Evolutionary conservation across 2,329 filamentous ascomycete species (phyloP).

Genomic region (Coleophoma crateriformis): DNA sequence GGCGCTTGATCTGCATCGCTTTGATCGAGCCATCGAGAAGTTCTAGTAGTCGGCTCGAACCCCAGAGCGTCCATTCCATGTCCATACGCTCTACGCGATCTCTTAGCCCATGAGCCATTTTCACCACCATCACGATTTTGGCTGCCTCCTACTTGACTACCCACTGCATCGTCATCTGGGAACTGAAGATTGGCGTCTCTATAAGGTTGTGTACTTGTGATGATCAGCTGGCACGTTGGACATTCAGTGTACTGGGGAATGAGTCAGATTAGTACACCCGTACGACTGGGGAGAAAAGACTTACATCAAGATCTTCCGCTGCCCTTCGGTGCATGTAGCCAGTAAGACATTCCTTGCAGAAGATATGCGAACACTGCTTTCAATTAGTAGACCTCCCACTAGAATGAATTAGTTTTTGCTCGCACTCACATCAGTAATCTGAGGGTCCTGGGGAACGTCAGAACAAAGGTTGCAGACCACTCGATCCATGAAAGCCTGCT

Average conservation of each 20-base stretch:
- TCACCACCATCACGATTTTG: neutral
- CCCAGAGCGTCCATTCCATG: constrained; percentile 18
- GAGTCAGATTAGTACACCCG: neutral
- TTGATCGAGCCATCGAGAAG: constrained; percentile 16
- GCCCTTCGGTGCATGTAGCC: constrained; percentile 19
- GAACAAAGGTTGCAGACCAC: constrained; percentile 37
- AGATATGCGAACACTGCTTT: constrained; percentile 46
- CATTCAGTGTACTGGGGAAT: constrained; percentile 9
- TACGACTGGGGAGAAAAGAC: neutral
- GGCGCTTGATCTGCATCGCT: constrained; percentile 16
- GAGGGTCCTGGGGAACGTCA: constrained; percentile 29
- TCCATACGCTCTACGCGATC: constrained; percentile 3
- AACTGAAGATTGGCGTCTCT: constrained; percentile 3
- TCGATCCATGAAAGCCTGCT: constrained; percentile 25
- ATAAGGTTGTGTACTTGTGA: constrained; percentile 2
- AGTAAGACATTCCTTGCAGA: constrained; percentile 43
- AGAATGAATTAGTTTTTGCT: no score
- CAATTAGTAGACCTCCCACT: neutral
- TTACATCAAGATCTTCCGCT: constrained; percentile 21
- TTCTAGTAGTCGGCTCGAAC: constrained; percentile 16
- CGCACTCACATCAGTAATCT: constrained; percentile 31
- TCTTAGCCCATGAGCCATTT: neutral
- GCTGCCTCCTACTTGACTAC: neutral
- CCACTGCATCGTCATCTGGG: constrained; percentile 5
- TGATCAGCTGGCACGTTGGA: constrained; percentile 14